These are phyloP conservation scores for Micractinium conductrix DNA, from an alignment of 139 green algal species.

Conservation along the genomic window DNA sequence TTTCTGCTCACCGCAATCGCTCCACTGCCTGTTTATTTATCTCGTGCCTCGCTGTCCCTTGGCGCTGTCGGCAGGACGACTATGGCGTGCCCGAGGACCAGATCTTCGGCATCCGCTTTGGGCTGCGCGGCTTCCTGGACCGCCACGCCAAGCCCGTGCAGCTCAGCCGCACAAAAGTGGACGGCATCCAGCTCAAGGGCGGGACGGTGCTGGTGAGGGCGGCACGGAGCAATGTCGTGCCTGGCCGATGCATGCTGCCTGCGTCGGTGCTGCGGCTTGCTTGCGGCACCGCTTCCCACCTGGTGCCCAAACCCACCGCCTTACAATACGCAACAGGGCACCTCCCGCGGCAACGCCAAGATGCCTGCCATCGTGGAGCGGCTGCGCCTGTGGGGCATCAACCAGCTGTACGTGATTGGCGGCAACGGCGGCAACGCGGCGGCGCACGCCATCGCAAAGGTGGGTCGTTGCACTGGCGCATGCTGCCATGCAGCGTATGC, in stretches of 20 bases:
- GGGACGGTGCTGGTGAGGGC: slow-evolving; percentile 86
- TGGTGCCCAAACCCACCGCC: not conserved
- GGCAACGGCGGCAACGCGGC: slow-evolving; percentile 90
- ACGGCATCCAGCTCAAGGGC: slow-evolving; percentile 94
- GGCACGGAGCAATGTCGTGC: not conserved
- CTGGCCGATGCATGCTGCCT: not conserved
- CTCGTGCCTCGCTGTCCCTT: not conserved
- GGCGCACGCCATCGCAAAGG: slow-evolving; percentile 81
- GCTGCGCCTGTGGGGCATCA: slow-evolving; percentile 92
- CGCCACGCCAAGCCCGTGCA: slow-evolving; percentile 82
- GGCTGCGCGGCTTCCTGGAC: slow-evolving; percentile 93
- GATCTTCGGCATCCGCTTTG: slow-evolving; percentile 93
- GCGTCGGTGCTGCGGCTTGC: not conserved
- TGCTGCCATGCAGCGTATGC: too few relatives aligned
- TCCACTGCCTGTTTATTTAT: too few relatives aligned
- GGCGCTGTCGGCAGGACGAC: slow-evolving; percentile 62
- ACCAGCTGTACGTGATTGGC: slow-evolving; percentile 89
- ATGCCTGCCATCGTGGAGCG: slow-evolving; percentile 91
- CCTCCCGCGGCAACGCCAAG: slow-evolving; percentile 91
- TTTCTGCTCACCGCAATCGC: too few relatives aligned
- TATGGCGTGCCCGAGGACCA: slow-evolving; percentile 89
- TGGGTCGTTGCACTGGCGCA: too few relatives aligned
- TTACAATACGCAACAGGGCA: slow-evolving; percentile 70
- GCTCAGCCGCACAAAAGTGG: slow-evolving; percentile 78
- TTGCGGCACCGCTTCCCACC: not conserved